phyloP scores from a whole-genome alignment of 306 rosid species.

The Parietaria judaica region DNA sequence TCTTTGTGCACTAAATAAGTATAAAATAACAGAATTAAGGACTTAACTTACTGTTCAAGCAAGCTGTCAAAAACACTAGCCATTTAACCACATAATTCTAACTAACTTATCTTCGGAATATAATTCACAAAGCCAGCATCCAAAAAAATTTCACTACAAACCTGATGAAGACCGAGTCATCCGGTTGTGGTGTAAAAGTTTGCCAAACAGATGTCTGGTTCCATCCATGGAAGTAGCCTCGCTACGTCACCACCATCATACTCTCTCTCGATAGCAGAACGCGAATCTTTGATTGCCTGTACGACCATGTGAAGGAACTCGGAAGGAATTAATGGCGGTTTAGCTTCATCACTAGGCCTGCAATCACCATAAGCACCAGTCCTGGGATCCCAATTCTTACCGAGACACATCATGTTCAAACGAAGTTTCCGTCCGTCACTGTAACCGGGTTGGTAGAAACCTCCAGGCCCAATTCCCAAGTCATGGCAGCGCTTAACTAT shows the following conservation, averaged over 20 bases:
- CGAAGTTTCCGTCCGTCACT: slow-evolving; percentile 42
- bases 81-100: no score
- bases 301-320: slow-evolving; percentile 33
- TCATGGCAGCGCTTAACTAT: slow-evolving; percentile 45
- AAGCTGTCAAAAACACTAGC: no score
- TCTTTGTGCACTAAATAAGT: no score
- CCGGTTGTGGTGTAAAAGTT: slow-evolving; percentile 56
- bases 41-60: no score
- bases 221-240: slow-evolving; percentile 30
- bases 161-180: slow-evolving; percentile 80
- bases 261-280: slow-evolving; percentile 16
- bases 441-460: slow-evolving; percentile 81
- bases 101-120: no score
- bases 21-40: no score
- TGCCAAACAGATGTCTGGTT: slow-evolving; percentile 59
- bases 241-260: slow-evolving; percentile 12
- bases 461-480: slow-evolving; percentile 56
- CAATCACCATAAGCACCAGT: slow-evolving; percentile 30
- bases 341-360: slow-evolving; percentile 41
- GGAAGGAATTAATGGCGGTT: slow-evolving; percentile 44
- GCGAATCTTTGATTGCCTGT: slow-evolving; percentile 36
- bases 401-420: slow-evolving; percentile 86
- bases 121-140: not conserved
- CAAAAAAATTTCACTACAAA: slow-evolving; percentile 10
- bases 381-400: slow-evolving; percentile 79